These are phyloP conservation scores for Mycena latifolia DNA, from an alignment of 768 basidiomycete species.

Conservation along the genomic window DNA sequence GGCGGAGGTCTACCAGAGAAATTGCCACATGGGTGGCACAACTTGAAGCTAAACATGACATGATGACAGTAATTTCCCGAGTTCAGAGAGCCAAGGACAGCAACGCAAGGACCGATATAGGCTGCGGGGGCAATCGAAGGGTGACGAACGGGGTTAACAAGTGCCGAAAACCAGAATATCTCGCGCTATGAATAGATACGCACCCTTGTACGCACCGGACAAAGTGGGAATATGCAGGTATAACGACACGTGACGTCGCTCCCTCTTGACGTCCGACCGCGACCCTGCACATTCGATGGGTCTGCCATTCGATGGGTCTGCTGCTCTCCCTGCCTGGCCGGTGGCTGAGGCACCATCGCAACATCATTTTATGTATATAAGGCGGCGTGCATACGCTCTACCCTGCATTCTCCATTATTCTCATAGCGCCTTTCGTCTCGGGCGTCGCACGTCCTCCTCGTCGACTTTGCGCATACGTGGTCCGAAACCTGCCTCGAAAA, in stretches of 20 bases:
- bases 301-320: too few species aligned
- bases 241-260: too few species aligned
- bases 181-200: background rate
- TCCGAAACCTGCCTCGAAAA: constrained; percentile 95
- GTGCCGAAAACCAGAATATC: too few species aligned
- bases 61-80: too few species aligned
- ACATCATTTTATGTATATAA: constrained; percentile 90
- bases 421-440: too few species aligned
- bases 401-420: too few species aligned
- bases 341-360: constrained; percentile 76
- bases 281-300: too few species aligned
- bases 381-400: too few species aligned
- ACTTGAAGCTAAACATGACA: too few species aligned
- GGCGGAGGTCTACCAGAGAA: background rate
- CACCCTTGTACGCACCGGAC: background rate
- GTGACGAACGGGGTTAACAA: too few species aligned
- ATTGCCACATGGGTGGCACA: constrained; percentile 20
- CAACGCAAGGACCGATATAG: constrained; percentile 8
- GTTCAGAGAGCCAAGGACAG: background rate
- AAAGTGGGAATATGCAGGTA: background rate
- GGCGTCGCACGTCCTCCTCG: constrained; percentile 93
- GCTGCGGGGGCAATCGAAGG: constrained; percentile 12
- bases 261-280: too few species aligned
- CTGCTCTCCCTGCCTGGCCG: constrained; percentile 79
- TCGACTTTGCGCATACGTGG: constrained; percentile 99